Evolutionary conservation across 805 yeast species (phyloP), one percentile per base, ranked within the genome.

Genomic region (Ogataea parapolymorpha): DNA sequence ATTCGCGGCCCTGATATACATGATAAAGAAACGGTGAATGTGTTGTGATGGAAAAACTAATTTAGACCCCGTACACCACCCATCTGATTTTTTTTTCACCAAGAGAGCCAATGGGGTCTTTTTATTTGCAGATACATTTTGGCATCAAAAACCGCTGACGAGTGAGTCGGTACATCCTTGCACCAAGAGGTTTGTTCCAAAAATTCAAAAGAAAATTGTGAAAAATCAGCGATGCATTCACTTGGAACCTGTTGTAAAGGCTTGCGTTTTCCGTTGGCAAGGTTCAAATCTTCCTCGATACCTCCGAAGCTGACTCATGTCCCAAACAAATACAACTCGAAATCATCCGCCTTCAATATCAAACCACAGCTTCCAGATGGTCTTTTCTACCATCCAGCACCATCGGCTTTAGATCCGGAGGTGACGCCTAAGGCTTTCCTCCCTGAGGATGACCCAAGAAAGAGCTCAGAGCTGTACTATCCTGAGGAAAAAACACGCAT

Each of bases 1-100:
- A 35, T 72, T 70, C 4, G 78, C 67, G 9, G 86, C 85, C 62
- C 69, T 77, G 45, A 79, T 67, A 53, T 67, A 75, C 82, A 78
- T 79, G 31, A 16, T 49, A 45, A 32, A 39, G 27, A 28, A 39
- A 29, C 24, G 15, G 24, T 10, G 29, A 14, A 17, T 20, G 24
- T 31, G 36, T 27, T 32, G 13, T 22, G 13, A 23, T 32, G 30
- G 20, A 39, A 39, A 33, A 32, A 25, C 32, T 20, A 32, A 12
- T 38, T 22, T 28, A 35, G 28, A 23, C 29, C 29, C 42, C 37
- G 30, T 23, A 28, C 42, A 39, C 42, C 37, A 9, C 20, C 6
- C 37, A 12, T 26, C 5, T 8, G 28, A 15, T 33, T 26, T 26
- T 39, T 15, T 32, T 26, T 14, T 27, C 17, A 13, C 16, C 30